Base-by-base conservation (phyloP, 352 stramenopile species). In the Phytophthora pluvialis region DNA sequence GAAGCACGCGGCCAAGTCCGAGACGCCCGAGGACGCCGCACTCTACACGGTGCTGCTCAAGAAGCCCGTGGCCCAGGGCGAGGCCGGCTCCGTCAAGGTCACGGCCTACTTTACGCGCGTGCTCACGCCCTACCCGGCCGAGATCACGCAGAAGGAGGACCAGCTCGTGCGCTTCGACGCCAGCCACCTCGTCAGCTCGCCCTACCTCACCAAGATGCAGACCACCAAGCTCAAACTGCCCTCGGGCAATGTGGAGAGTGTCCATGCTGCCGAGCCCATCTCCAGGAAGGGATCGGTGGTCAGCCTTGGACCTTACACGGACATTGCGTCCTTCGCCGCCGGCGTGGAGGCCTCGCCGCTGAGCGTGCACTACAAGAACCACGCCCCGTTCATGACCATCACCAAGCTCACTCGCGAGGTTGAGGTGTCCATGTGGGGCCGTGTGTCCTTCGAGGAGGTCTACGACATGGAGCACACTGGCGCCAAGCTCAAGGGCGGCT, bases 391-490 rank as follows among this genome's bases (percentile, higher is more conserved):
- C 69, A 57, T 94, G 59, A 97, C 88, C 11, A 78, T 95, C 13
- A 93, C 83, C 21, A 89, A 85, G 48, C 75, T 96, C 18, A 83
- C 88, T 16, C 89, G 88, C 56, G 89, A 96, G 66, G 81, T 97
- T 54, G 88, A 97, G 81, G 85, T 97, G 54, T 95, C 86, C 33
- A 93, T 95, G 85, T 97, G 89, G 89, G 89, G 89, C 26, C 85
- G 86, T 60, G 87, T 97, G 54, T 90, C 86, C 3, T 77, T 95
- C 25, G 89, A 97, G 59, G 89, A 97, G 52, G 87, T 96, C 33
- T 94, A 94, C 64, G 88, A 96, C 65, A 48, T 96, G 65, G 71
- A 87, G 45, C 86, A 97, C 80, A 93, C 88, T 36, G 89, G 89
- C 33, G 89, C 89, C 32, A 84, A 79, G 61, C 81, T 97, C 51